Base-by-base conservation (phyloP, 2,329 filamentous ascomycete genomes). In the Orbilia oligospora region DNA sequence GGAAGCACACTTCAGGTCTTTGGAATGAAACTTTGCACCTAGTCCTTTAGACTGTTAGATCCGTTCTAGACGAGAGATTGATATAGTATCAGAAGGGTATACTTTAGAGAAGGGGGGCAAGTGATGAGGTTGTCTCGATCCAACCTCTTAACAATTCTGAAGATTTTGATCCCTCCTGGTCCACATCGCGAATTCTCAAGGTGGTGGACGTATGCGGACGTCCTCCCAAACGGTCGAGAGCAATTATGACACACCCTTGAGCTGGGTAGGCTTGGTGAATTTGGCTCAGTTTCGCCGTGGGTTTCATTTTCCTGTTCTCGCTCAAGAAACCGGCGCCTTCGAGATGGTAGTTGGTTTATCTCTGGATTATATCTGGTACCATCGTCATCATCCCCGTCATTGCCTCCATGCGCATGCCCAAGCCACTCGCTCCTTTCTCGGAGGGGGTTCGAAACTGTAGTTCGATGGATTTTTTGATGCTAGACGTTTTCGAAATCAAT, bases 181-280 rank as follows among this genome's bases (percentile, higher is more conserved):
- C 38, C 55, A n/a, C 63, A 66, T 22, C 22, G 63, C n/a, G 27
- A 49, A 14, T 51, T 48, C 18, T 66, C 63, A 8, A 66, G 24
- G 22, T 66, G 44, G 16, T 36, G 44, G 9, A 66, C 12, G 12
- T 41, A 51, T 1, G 27, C 16, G 1, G 63, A 48, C 8, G 44
- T 51, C 27, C 38, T 49, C n/a, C 24, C 33, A 27, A 66, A 66
- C 18, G 14, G 14, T 0, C 44, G 48, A 4, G 16, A 20, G 44
- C 63, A 30, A 30, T 30, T 30, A 30, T 30, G 27, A 6, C 27
- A 30, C 6, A 66, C 44, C 16, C 44, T 66, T 33, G 5, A 10
- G 16, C 44, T 22, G 14, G 18, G 9, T 18, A 36, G n/a, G 5
- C 51, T 51, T 30, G 16, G 18, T 18, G 18, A 18, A 38, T 22